phyloP scores from a whole-genome alignment of 2,329 filamentous ascomycete genomes.

The Nannizziopsis arthrosporioides region DNA sequence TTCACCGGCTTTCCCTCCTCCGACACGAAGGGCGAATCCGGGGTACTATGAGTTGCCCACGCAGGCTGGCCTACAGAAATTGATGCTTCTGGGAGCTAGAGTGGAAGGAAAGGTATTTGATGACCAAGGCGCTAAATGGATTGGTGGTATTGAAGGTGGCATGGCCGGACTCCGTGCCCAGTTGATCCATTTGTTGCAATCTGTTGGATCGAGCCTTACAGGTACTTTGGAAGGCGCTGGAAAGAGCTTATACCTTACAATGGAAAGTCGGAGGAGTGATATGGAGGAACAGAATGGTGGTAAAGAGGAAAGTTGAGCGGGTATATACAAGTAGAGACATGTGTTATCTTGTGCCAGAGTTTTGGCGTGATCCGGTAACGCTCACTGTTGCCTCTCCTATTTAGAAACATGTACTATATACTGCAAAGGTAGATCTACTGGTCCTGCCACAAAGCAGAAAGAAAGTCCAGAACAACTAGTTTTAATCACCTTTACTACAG shows the following conservation, averaged over 20 bases:
- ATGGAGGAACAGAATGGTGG: slow-evolving; percentile 51
- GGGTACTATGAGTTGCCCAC: slow-evolving; percentile 69
- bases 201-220: slow-evolving; percentile 65
- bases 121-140: slow-evolving; percentile 56
- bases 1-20: slow-evolving; percentile 62
- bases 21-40: slow-evolving; percentile 61
- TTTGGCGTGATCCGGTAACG: background rate
- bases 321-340: background rate
- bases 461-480: no score
- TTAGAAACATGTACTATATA: slow-evolving; percentile 10
- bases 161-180: slow-evolving; percentile 69
- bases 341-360: background rate
- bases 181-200: slow-evolving; percentile 69
- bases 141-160: slow-evolving; percentile 67
- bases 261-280: slow-evolving; percentile 70
- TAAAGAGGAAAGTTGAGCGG: slow-evolving; percentile 16
- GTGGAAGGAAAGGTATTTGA: slow-evolving; percentile 82
- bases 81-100: slow-evolving; percentile 74
- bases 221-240: slow-evolving; percentile 66
- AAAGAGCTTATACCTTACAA: slow-evolving; percentile 73
- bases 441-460: no score
- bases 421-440: background rate
- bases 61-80: slow-evolving; percentile 72
- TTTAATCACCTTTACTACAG: no score
- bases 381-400: background rate